Conservation (phyloP, 345 rosid species). For the Eucalyptus coolabah region DNA sequence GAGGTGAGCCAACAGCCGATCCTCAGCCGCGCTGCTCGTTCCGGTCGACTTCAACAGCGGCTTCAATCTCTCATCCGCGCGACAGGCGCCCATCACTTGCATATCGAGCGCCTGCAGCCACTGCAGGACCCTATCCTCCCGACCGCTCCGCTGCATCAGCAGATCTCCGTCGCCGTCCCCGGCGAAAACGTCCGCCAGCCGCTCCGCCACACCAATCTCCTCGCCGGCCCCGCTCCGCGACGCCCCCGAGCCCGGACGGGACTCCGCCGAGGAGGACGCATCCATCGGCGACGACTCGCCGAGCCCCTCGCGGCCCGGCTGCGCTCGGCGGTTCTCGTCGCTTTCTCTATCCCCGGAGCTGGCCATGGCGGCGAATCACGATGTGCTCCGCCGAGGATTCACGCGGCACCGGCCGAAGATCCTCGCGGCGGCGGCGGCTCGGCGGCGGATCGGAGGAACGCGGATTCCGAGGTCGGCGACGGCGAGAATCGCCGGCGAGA, state of each 20-base stretch:
- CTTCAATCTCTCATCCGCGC: constrained; percentile 94
- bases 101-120: constrained; percentile 92
- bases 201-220: constrained; percentile 19
- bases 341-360: neutral
- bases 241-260: constrained; percentile 8
- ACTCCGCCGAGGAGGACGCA: constrained; percentile 12
- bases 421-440: neutral
- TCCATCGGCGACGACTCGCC: constrained; percentile 2
- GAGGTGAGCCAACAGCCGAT: constrained; percentile 66
- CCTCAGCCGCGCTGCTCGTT: constrained; percentile 62
- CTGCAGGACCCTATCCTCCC: constrained; percentile 67
- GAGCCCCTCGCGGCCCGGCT: constrained; percentile 8
- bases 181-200: constrained; percentile 39
- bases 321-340: constrained; percentile 19
- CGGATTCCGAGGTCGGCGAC: neutral
- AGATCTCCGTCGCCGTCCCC: constrained; percentile 52
- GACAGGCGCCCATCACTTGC: constrained; percentile 91
- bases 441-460: neutral
- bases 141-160: constrained; percentile 44
- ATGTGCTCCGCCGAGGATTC: neutral
- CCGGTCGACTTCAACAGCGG: constrained; percentile 73
- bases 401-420: neutral
- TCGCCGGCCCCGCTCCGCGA: constrained; percentile 6
- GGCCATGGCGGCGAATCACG: neutral
- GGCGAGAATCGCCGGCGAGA: neutral